Conservation (phyloP, 2,329 filamentous ascomycete genomes). For the Cladosporium sp. region DNA sequence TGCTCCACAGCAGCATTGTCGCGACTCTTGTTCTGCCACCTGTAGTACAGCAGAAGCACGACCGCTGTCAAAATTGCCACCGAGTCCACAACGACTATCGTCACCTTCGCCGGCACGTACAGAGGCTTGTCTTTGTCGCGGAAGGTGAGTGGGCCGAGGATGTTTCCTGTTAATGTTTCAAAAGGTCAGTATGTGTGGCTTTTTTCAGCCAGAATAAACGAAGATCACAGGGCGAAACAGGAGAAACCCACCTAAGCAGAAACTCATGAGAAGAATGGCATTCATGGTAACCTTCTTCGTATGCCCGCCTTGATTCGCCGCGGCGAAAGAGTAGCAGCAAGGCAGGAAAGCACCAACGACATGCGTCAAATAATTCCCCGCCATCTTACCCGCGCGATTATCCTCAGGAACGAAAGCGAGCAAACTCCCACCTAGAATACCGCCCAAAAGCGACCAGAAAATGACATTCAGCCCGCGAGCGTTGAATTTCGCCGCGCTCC, state of each 20-base stretch:
- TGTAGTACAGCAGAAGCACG: conserved; percentile 46
- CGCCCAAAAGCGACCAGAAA: conserved; percentile 32
- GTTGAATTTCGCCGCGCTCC: conserved; percentile 44
- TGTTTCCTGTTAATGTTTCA: conserved; percentile 26
- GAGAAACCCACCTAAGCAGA: conserved; percentile 30
- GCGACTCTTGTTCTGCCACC: conserved; percentile 35
- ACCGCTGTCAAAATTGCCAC: conserved; percentile 35
- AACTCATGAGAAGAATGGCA: conserved; percentile 35
- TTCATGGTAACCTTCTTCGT: conserved; percentile 37
- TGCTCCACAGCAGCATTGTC: conserved; percentile 35
- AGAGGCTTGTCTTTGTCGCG: conserved; percentile 27
- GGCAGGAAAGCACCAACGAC: conserved; percentile 31
- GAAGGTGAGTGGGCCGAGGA: conserved; percentile 34
- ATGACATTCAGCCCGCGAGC: conserved; percentile 14
- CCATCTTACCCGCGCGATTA: conserved; percentile 39
- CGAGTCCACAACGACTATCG: conserved; percentile 28
- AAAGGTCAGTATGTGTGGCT: neutral
- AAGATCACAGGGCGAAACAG: no score
- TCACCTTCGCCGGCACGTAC: conserved; percentile 37
- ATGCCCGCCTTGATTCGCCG: conserved; percentile 29
- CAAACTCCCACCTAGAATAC: conserved; percentile 44
- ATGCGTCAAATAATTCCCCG: conserved; percentile 32
- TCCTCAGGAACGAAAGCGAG: conserved; percentile 44
- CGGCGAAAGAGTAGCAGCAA: conserved; percentile 31
- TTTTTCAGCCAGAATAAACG: no score